phyloP scores from a whole-genome alignment of 352 stramenopile genomes.

The Globisporangium emineosum region DNA sequence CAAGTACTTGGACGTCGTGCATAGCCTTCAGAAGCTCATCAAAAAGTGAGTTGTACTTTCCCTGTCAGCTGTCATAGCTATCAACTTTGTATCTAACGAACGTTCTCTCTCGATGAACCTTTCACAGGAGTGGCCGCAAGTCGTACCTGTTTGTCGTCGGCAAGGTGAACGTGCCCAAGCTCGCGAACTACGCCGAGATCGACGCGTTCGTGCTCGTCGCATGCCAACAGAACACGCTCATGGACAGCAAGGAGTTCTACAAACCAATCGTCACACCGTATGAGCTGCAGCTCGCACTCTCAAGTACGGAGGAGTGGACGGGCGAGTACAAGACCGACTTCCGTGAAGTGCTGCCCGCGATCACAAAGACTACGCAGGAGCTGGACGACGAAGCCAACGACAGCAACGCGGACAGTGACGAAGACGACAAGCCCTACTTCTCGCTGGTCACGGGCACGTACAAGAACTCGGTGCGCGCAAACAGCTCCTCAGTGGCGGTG shows the following conservation, averaged over 20 bases:
- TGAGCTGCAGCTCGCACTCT: slow-evolving; percentile 94
- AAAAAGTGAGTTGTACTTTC: slow-evolving; percentile 58
- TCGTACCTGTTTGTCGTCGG: slow-evolving; percentile 97
- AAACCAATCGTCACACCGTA: slow-evolving; percentile 93
- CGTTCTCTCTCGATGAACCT: neutral
- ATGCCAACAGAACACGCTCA: slow-evolving; percentile 93
- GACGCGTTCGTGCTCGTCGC: slow-evolving; percentile 96
- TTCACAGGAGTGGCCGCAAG: slow-evolving; percentile 86
- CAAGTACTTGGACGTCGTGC: slow-evolving; percentile 91
- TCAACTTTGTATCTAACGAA: neutral
- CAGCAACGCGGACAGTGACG: slow-evolving; percentile 24
- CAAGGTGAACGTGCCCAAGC: slow-evolving; percentile 96
- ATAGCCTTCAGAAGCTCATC: slow-evolving; percentile 86
- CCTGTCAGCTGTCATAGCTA: no score
- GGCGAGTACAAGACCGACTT: slow-evolving; percentile 85
- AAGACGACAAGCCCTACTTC: slow-evolving; percentile 77
- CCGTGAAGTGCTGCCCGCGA: slow-evolving; percentile 63
- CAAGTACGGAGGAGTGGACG: slow-evolving; percentile 83
- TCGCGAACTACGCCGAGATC: slow-evolving; percentile 97
- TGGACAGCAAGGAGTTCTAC: slow-evolving; percentile 91
- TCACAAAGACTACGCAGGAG: slow-evolving; percentile 35
- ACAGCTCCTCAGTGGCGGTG: neutral
- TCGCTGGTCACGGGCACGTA: slow-evolving; percentile 81
- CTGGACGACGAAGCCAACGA: slow-evolving; percentile 26
- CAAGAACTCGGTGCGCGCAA: slow-evolving; percentile 33